These are phyloP conservation scores for Saraca asoca DNA, from an alignment of 331 rosid genomes.

Conservation along the genomic window DNA sequence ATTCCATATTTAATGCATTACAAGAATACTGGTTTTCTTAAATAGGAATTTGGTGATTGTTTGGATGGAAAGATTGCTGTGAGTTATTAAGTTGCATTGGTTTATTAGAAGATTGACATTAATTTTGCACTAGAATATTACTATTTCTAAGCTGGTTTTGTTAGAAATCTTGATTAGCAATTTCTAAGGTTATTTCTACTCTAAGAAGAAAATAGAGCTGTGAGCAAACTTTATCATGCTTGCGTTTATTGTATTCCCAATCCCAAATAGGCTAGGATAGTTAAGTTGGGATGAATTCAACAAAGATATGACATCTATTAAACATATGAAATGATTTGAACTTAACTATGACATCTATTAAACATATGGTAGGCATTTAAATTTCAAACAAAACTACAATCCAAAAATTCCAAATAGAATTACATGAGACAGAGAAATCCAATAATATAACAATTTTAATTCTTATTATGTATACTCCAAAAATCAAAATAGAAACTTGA, in stretches of 20 bases:
- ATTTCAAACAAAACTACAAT: too few species aligned
- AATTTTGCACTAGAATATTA: constrained; percentile 32
- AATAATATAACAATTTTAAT: too few species aligned
- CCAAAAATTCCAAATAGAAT: too few species aligned
- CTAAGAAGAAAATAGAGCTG: constrained; percentile 53
- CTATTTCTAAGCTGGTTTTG: constrained; percentile 32
- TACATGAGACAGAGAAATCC: too few species aligned
- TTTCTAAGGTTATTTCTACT: constrained; percentile 24
- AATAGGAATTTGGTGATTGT: constrained; percentile 27
- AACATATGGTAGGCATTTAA: too few species aligned
- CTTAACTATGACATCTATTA: too few species aligned
- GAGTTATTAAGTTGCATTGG: constrained; percentile 31
- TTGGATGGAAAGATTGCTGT: constrained; percentile 35
- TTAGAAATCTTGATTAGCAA: constrained; percentile 21
- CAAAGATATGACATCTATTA: too few species aligned
- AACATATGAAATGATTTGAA: too few species aligned
- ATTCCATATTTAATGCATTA: constrained; percentile 12
- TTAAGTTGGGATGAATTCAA: constrained; percentile 40
- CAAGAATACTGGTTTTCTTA: constrained; percentile 34
- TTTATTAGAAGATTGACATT: constrained; percentile 39
- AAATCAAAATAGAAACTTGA: too few species aligned
- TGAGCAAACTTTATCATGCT: constrained; percentile 42
- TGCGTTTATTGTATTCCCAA: constrained; percentile 36
- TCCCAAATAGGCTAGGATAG: constrained; percentile 33
- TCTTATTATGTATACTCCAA: too few species aligned